Evolutionary conservation across 495 filamentous ascomycete genomes (phyloP).

Genomic region (Saxophila tyrrhenica): DNA sequence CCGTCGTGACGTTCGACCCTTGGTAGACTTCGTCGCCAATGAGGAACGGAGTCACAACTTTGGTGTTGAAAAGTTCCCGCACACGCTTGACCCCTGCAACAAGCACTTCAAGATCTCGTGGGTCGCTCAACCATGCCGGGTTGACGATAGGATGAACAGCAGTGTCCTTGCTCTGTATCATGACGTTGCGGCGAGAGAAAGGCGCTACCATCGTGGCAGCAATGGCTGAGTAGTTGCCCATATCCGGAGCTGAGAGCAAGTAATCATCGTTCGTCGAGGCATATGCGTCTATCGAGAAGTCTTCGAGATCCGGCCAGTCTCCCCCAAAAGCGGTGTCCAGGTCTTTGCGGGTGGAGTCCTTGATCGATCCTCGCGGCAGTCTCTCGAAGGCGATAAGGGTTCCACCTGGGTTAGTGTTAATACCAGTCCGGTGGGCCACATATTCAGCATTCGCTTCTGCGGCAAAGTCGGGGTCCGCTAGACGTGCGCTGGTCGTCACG

Average conservation of each 20-base stretch:
- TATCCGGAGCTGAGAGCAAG: neutral
- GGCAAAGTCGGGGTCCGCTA: too few relatives aligned
- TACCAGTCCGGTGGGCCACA: neutral
- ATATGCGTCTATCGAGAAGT: neutral
- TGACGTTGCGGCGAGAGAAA: neutral
- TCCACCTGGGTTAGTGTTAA: neutral
- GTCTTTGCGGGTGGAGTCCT: neutral
- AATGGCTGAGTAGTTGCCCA: neutral
- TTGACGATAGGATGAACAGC: neutral
- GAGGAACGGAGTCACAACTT: too few relatives aligned
- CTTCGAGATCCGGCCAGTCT: neutral
- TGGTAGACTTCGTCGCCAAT: too few relatives aligned
- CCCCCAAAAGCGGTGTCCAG: neutral
- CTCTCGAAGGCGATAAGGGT: neutral
- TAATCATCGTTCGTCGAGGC: too few relatives aligned
- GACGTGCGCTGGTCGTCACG: too few relatives aligned
- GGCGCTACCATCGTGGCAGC: neutral
- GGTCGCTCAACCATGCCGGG: neutral
- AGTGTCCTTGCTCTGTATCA: neutral
- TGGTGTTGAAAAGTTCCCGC: too few relatives aligned
- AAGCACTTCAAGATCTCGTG: neutral
- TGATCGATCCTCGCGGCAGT: neutral
- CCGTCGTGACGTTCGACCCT: too few relatives aligned
- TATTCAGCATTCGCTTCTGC: conserved; percentile 17
- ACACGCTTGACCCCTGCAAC: neutral